Evolutionary conservation across 345 rosid genomes (phyloP), one percentile per base, ranked within the genome.

Genomic region (Aquilaria sinensis): DNA sequence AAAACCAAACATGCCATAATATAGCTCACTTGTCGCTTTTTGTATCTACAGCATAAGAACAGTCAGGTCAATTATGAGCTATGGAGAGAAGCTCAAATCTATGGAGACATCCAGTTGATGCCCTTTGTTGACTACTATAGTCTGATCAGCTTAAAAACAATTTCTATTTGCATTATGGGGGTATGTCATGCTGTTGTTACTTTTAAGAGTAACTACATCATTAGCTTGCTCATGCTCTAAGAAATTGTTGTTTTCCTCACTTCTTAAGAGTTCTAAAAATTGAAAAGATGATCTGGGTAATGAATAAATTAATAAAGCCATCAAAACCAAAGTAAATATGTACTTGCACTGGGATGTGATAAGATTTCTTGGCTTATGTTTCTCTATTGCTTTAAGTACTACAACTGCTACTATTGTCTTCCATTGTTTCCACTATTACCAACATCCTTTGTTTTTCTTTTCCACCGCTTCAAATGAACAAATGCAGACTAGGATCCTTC

Each of bases 111-210:
- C 72, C 97, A 92, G 57, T 70, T 92, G 57, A 89, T 92, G 96
- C 96, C 96, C 43, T 92, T 89, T 72, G 96, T 87, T 56, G 96
- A 92, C 64, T 85, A 92, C 62, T 92, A 92, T 66, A 80, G 89
- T 78, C 72, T 92, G 52, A 91, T 92, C 61, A 85, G 83, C 76
- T 70, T 85, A 71, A 89, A 89, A 86, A 87, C 96, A 3, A 63
- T 89, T 63, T 93, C 93, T 31, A 79, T 85, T 61, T 92, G 96
- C 79, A 79, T 85, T 68, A 80, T 89, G 57, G 98, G 94, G 88
- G 98, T 92, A 81, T 67, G 77, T 49, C 43, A 1, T 37, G 2
- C 43, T 37, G 43, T 5, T 9, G 5, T 37, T 37, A 37, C 43
- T 37, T 37, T 37, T 4, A 37, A 37, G 43, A 37, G 43, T 37